Evolutionary conservation across 2,329 filamentous ascomycete species (phyloP).

Genomic region (Pezizomycotina sp.): DNA sequence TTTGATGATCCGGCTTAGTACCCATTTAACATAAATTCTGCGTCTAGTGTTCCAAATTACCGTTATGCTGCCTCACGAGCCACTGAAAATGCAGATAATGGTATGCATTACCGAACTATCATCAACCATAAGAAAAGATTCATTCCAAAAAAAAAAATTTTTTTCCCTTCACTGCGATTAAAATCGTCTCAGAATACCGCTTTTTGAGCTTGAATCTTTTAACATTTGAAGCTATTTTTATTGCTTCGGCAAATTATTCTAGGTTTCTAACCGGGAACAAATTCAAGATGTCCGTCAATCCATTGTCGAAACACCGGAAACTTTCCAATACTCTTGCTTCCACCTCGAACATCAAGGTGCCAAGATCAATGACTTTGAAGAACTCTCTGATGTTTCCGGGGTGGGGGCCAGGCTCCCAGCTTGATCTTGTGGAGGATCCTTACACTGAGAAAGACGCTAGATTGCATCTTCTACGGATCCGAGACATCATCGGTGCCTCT

Average conservation of each 20-base stretch:
- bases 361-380: conserved; percentile 87
- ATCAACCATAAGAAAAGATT: no score
- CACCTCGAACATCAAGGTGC: conserved; percentile 81
- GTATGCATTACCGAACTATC: conserved; percentile 36
- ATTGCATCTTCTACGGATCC: conserved; percentile 77
- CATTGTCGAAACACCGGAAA: conserved; percentile 79
- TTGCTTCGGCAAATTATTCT: conserved; percentile 9
- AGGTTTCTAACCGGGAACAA: conserved; percentile 88
- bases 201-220: background rate
- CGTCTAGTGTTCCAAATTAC: conserved; percentile 48
- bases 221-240: conserved; percentile 19
- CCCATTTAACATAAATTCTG: background rate
- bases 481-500: conserved; percentile 83
- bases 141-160: no score
- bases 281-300: conserved; percentile 94
- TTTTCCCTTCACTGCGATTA: no score
- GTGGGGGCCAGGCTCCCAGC: conserved; percentile 58
- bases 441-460: conserved; percentile 98
- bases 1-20: background rate
- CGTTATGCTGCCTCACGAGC: conserved; percentile 65
- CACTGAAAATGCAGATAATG: conserved; percentile 68
- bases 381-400: conserved; percentile 77
- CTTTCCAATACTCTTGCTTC: conserved; percentile 97
- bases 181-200: no score
- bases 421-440: conserved; percentile 75